These are phyloP conservation scores for Boletus fagicola DNA, from an alignment of 768 basidiomycete genomes.

Conservation along the genomic window DNA sequence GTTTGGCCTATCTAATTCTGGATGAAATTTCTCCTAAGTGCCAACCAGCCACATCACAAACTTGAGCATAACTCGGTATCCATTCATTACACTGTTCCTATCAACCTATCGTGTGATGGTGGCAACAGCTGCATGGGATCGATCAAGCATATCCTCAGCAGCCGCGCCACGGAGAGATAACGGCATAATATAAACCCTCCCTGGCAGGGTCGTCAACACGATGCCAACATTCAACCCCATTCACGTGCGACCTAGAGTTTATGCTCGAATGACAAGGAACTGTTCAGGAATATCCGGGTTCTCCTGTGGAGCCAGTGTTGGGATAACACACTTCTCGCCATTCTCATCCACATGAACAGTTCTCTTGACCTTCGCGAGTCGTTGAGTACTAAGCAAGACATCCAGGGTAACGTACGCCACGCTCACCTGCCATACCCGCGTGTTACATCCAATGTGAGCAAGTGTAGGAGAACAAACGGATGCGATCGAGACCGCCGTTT, in stretches of 20 bases:
- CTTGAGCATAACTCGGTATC: not conserved
- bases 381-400: conserved; percentile 1
- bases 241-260: conserved; percentile 5
- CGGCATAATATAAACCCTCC: not conserved
- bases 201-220: not conserved
- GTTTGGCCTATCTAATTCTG: conserved; percentile 25
- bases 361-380: conserved; percentile 44
- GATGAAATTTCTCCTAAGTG: not conserved
- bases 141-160: not conserved
- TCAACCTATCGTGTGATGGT: not conserved
- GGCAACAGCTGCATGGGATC: not conserved
- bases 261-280: conserved; percentile 59
- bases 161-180: not conserved
- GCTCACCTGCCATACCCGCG: conserved; percentile 68
- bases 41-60: not conserved
- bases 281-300: conserved; percentile 68
- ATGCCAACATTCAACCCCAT: not conserved
- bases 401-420: not conserved
- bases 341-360: conserved; percentile 36
- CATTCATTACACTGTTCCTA: not conserved
- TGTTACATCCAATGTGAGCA: conserved; percentile 64
- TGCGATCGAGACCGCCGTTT: conserved; percentile 45
- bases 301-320: conserved; percentile 52
- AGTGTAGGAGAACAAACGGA: conserved; percentile 51
- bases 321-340: conserved; percentile 39